These are phyloP conservation scores for Calocera cornea DNA, from an alignment of 768 basidiomycete species.

Conservation along the genomic window DNA sequence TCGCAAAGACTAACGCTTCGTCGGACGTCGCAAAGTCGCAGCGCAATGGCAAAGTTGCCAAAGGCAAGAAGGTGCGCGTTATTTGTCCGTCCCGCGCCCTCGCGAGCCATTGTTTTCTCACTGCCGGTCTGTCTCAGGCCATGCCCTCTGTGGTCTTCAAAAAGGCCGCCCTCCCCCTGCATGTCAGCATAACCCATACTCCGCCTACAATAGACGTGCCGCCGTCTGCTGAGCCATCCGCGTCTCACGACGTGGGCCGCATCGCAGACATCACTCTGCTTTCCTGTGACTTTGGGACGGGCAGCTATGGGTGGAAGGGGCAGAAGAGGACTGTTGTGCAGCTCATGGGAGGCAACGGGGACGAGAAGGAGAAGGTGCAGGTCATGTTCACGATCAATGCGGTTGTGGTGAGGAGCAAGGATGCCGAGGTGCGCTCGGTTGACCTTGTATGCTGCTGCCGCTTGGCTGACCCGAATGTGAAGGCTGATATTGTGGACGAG, in stretches of 20 bases:
- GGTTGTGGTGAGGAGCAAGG: slow-evolving; percentile 58
- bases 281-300: slow-evolving; percentile 52
- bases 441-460: background rate
- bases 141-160: slow-evolving; percentile 37
- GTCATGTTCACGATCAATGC: slow-evolving; percentile 71
- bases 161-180: slow-evolving; percentile 52
- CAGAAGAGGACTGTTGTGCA: slow-evolving; percentile 53
- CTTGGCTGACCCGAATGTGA: background rate
- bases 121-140: slow-evolving; percentile 33
- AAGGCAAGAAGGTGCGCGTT: slow-evolving; percentile 35
- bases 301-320: slow-evolving; percentile 79
- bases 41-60: slow-evolving; percentile 23
- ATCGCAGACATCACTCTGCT: slow-evolving; percentile 43
- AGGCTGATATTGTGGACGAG: background rate
- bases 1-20: slow-evolving; percentile 35
- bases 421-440: slow-evolving; percentile 24
- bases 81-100: too few species aligned
- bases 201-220: slow-evolving; percentile 34
- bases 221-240: slow-evolving; percentile 23
- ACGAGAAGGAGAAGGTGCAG: slow-evolving; percentile 50
- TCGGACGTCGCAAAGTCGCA: slow-evolving; percentile 22
- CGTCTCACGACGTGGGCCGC: slow-evolving; percentile 43
- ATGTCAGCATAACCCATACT: slow-evolving; percentile 54
- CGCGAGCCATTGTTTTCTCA: background rate
- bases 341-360: slow-evolving; percentile 36